A percentile compares a stretch with the other conserved stretches of the same genome.
phyloP scores from a whole-genome alignment of 257 asterid species.

The Linaria vulgaris region DNA sequence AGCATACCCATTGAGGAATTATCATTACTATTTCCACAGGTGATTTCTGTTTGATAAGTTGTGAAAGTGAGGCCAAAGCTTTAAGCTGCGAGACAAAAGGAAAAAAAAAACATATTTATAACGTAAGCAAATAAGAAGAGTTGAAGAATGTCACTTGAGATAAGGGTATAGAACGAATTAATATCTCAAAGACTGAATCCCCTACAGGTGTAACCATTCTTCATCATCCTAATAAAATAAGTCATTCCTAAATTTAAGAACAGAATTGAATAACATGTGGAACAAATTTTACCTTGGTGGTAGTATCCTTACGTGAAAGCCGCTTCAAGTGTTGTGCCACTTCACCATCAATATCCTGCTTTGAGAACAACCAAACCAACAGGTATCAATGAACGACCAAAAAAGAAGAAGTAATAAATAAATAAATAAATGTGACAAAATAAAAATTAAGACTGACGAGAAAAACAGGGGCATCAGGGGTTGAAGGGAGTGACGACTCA shows the following conservation, averaged over 20 bases:
- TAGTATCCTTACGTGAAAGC: constrained; percentile 90
- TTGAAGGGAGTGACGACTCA: constrained; percentile 53
- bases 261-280: no score
- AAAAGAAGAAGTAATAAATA: background rate
- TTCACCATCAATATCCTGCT: constrained; percentile 82
- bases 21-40: constrained; percentile 60
- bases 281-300: constrained; percentile 65
- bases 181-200: no score
- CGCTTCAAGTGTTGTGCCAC: constrained; percentile 89
- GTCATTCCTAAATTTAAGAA: no score
- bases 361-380: constrained; percentile 10
- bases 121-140: no score
- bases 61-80: constrained; percentile 80
- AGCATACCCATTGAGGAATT: constrained; percentile 90
- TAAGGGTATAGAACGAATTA: no score
- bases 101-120: no score
- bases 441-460: constrained; percentile 47
- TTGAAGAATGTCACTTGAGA: no score
- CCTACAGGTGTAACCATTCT: background rate
- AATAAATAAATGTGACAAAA: background rate
- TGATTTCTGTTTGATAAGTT: constrained; percentile 65
- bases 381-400: background rate
- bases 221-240: constrained; percentile 5
- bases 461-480: constrained; percentile 55
- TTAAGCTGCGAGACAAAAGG: constrained; percentile 64